Evolutionary conservation across 768 basidiomycete species (phyloP), one percentile per base, ranked within the genome.

Genomic region (Coprinellus micaceus): DNA sequence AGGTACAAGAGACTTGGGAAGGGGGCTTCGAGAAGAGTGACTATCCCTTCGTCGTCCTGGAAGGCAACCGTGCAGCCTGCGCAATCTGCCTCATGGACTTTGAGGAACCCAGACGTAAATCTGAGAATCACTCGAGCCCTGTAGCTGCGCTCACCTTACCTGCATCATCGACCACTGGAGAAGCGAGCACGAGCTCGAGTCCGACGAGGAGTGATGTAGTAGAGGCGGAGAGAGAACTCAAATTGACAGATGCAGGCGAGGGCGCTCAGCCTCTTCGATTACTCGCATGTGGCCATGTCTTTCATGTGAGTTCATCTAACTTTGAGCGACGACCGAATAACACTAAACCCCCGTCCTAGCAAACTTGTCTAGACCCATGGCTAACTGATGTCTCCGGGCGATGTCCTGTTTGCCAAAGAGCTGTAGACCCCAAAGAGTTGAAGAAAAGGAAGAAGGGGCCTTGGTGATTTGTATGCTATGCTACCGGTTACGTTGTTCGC

Each of bases 351-450:
- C 56, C 47, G 4, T 30, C 55, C 21, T 61, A 90, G 90, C 84
- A 90, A 89, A 84, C 86, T 22, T 96, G 93, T 67, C 71, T 95
- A 41, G 93, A 96, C 66, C 90, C 91, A 21, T 96, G 94, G 94
- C 70, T 96, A 50, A 84, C 76, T 2, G 86, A 89, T 58, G 86
- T 92, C 13, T 91, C 89, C 26, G 93, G 91, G 4, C 82, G 91
- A 29, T 96, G 93, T 75, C 93, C 93, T 6, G 83, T 88, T 17
- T 96, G 93, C 67, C 91, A 95, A 67, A 74, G 85, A 29, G 74
- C 84, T 24, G 90, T 93, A 13, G 83, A 87, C 55, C 64, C 81
- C 22, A 69, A 74, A 22, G 70, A 76, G 58, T 64, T 65, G 46
- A 65, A 64, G 55, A 66, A 71, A 61, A 74, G 69, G 66, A 69